Base-by-base conservation (phyloP, 108 stramenopile genomes). In the Thalassiosira profunda region DNA sequence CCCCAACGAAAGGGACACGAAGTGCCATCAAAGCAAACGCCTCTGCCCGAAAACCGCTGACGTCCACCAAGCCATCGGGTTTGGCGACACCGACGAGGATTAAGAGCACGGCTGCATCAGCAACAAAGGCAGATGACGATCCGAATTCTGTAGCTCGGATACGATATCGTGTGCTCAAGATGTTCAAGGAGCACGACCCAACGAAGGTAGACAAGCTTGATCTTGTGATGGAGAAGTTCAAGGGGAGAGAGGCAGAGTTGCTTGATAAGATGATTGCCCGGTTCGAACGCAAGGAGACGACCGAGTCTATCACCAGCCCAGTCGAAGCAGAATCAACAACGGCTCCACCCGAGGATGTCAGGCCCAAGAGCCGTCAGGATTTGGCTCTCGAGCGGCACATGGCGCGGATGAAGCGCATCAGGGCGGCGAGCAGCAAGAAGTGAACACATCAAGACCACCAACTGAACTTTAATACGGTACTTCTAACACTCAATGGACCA, bases 241-340 rank as follows among this genome's bases (percentile, higher is more conserved):
- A 88, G 60, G 96, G 96, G 26, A 89, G 90, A 61, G 93, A 96
- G 52, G 55, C 40, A 1, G 80, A 91, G 7, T 63, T 96, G 24
- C 61, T 96, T 17, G 88, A 89, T 34, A 96, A 94, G 77, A 93
- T 94, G 93, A 89, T 77, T 21, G 78, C 80, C 49, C 80, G 93
- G 31, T 96, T 93, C 62, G 84, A 89, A 67, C 54, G 60, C 1
- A 69, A 55, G 26, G 64, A 11, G 15, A 47, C 31, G 8, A 37
- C 41, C 25, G 52, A 51, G 14, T 52, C 65, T 29, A 54, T 72
- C 18, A 64, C 70, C 25, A 44, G 54, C 31, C 61, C 67, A 40
- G 76, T 62, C 14, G 46, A 51, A 54, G 20, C 42, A 43, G 44
- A 24, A 26, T 58, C 62, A 52, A 36, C 45, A 36, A 53, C 35